These are phyloP conservation scores for Pyricularia pennisetigena DNA, from an alignment of 2,329 filamentous ascomycete species.

Conservation along the genomic window DNA sequence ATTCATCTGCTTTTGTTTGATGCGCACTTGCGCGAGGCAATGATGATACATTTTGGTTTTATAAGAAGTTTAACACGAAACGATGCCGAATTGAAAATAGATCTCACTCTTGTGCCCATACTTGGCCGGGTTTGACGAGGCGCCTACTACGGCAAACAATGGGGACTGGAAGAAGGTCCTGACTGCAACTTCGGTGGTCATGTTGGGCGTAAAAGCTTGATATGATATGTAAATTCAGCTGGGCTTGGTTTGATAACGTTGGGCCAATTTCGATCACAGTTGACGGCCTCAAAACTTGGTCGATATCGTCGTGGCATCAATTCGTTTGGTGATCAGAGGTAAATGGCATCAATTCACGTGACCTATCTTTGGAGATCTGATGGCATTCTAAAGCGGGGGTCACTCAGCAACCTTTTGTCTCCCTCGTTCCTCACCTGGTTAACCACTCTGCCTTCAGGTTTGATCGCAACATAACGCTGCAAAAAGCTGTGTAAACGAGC, in stretches of 20 bases:
- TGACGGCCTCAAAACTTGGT: neutral
- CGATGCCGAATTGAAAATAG: neutral
- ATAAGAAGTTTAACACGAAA: neutral
- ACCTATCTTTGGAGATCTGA: neutral
- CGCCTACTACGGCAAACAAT: conserved; percentile 81
- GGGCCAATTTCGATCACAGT: neutral
- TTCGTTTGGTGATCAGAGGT: neutral
- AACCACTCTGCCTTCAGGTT: too few relatives aligned
- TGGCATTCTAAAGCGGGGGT: neutral
- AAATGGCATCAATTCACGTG: neutral
- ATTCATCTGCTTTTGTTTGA: neutral
- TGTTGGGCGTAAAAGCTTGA: conserved; percentile 17
- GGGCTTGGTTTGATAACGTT: neutral
- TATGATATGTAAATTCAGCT: neutral
- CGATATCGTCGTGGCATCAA: neutral
- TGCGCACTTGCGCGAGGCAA: neutral
- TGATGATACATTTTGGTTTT: neutral
- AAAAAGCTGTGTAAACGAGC: too few relatives aligned
- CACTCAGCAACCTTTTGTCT: neutral
- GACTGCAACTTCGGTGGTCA: conserved; percentile 61
- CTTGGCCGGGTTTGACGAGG: conserved; percentile 74
- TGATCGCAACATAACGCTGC: too few relatives aligned
- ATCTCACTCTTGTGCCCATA: conserved; percentile 75
- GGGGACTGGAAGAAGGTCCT: conserved; percentile 72
- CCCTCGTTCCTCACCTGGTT: neutral